Conservation (phyloP, 352 stramenopile species). For the Salisapilia sapeloensis region DNA sequence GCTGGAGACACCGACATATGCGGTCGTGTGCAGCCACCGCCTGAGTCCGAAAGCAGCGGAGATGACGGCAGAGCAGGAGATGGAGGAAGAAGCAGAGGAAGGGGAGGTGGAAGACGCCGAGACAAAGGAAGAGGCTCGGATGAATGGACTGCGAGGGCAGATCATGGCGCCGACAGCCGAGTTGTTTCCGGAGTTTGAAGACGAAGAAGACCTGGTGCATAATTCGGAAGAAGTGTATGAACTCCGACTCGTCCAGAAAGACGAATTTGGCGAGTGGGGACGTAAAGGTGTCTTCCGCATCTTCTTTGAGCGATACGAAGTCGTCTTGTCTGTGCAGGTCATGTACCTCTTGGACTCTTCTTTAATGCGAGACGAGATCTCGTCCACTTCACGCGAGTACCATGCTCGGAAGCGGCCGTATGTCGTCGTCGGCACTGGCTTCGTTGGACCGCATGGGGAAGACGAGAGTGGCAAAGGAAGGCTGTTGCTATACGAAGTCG, state of each 20-base stretch:
- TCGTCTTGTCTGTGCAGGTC: constrained; percentile 68
- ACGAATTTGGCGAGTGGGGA: constrained; percentile 69
- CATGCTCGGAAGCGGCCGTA: constrained; percentile 68
- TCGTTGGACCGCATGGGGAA: constrained; percentile 68
- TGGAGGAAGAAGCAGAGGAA: constrained; percentile 22
- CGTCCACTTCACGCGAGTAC: constrained; percentile 48
- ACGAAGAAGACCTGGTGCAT: constrained; percentile 42
- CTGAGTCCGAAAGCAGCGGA: constrained; percentile 37
- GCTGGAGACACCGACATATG: constrained; percentile 59
- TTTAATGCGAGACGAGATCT: constrained; percentile 53
- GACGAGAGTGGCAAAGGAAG: constrained; percentile 73
- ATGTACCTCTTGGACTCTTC: constrained; percentile 80
- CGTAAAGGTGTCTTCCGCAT: constrained; percentile 57
- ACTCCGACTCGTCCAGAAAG: constrained; percentile 57
- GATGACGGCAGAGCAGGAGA: constrained; percentile 37
- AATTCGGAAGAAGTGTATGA: constrained; percentile 76
- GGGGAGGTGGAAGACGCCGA: constrained; percentile 9
- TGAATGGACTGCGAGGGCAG: constrained; percentile 28
- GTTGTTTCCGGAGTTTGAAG: constrained; percentile 52
- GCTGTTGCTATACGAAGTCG: constrained; percentile 72
- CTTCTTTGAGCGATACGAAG: constrained; percentile 72
- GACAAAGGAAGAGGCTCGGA: constrained; percentile 21
- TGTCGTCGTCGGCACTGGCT: constrained; percentile 67
- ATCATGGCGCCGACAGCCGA: constrained; percentile 65
- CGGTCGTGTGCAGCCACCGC: constrained; percentile 49